phyloP scores from a whole-genome alignment of 768 basidiomycete species.

The Peribolospora baueri region DNA sequence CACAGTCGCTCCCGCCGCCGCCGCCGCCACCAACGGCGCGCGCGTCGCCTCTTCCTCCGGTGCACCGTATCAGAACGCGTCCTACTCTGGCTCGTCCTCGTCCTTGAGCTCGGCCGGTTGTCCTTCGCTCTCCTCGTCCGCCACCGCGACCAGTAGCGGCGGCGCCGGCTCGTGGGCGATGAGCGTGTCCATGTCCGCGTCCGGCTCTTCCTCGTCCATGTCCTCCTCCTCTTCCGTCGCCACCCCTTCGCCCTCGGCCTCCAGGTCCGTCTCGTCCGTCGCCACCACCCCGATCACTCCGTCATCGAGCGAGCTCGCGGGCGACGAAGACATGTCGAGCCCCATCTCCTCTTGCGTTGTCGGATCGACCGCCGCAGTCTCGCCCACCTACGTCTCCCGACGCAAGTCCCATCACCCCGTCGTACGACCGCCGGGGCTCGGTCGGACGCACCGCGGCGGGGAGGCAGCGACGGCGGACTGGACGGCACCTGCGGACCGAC shows the following conservation, averaged over 20 bases:
- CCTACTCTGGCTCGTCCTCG: too few relatives aligned
- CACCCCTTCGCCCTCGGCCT: slow-evolving; percentile 6
- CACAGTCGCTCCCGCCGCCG: too few relatives aligned
- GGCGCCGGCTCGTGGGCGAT: too few relatives aligned
- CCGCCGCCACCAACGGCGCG: neutral
- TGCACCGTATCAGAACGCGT: neutral
- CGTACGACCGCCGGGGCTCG: neutral
- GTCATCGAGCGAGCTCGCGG: slow-evolving; percentile 4
- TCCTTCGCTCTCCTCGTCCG: neutral
- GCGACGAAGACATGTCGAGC: slow-evolving; percentile 3
- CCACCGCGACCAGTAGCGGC: slow-evolving; percentile 1
- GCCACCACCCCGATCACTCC: slow-evolving; percentile 2
- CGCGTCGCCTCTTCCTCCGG: neutral
- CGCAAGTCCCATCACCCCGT: neutral
- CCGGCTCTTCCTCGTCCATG: neutral
- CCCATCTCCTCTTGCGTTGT: neutral
- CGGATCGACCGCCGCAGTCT: neutral
- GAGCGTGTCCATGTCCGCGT: too few relatives aligned
- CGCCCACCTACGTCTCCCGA: neutral
- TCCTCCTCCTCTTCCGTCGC: slow-evolving; percentile 7
- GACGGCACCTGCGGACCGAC: too few relatives aligned
- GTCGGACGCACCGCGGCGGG: too few relatives aligned
- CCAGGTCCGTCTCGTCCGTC: slow-evolving; percentile 4
- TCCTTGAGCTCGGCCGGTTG: neutral
- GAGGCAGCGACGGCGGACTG: too few relatives aligned